Base-by-base conservation (phyloP, 2,329 filamentous ascomycete species). In the Cladosporium sphaerospermum region DNA sequence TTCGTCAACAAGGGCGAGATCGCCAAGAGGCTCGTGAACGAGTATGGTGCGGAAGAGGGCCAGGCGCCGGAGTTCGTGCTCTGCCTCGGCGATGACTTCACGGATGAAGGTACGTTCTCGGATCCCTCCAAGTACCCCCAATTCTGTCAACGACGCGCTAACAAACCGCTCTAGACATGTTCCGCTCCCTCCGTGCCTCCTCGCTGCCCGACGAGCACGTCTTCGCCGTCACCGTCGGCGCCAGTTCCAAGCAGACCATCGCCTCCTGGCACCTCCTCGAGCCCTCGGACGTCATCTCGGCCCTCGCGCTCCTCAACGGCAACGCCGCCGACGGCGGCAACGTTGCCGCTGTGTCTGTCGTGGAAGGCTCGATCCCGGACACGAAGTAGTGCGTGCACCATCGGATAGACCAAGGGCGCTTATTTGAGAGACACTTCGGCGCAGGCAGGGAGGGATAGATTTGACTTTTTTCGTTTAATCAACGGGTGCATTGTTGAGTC, bases 1-100 rank as follows among this genome's bases (percentile, higher is more conserved):
- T 96, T 95, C 65, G 90, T 99, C 74, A 97, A 97, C 78, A 99
- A 99, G 76, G 93, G 93, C 31, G 90, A 95, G 71, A 97, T 97
- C 59, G 88, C 85, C 13, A 91, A 89, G 73, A 83, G 85, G 5
- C 78, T 99, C 14, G 84, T 97, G 36, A 75, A 81, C 18, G 83
- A 84, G 45, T 95, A 95, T 69, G 83, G 75, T 3, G 72, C 75
- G 6, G 74, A 71, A 1, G 69, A 70, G 1, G 76, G 76, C 3
- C 75, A 82, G 47, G 79, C 80, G 50, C 81, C 91, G 0, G 89
- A 92, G 61, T 96, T 97, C 65, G 84, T 95, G 9, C 78, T 97
- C 48, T 99, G 93, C 70, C 75, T 91, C 56, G 93, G 93, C 40
- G 93, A 99, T 69, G 93, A 99, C 66, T 95, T 93, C 62, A 99